Evolutionary conservation across 495 filamentous ascomycete genomes (phyloP).

Genomic region (Daldinia decipiens): DNA sequence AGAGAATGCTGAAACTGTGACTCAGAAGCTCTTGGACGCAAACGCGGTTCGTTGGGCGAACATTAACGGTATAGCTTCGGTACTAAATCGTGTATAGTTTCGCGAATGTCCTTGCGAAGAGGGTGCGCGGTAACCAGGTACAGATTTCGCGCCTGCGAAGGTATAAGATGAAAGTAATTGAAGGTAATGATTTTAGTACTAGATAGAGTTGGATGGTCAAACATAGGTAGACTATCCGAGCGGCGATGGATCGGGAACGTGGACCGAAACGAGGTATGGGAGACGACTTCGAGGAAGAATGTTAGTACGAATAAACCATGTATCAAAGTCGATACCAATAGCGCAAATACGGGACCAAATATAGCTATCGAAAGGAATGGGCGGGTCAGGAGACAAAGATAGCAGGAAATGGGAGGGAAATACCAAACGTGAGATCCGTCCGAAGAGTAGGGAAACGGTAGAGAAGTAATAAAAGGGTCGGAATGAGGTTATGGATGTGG

Average conservation of each 20-base stretch:
- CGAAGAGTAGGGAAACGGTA: background rate
- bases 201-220: background rate
- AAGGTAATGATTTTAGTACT: background rate
- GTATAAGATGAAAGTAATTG: constrained; percentile 6
- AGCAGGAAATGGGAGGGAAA: background rate
- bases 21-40: no score
- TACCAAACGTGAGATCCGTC: background rate
- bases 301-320: constrained; percentile 30
- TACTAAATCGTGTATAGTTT: no score
- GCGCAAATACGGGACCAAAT: constrained; percentile 1
- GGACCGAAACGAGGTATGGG: constrained; percentile 19
- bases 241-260: constrained; percentile 10
- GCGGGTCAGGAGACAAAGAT: background rate
- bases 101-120: no score
- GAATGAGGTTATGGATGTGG: constrained; percentile 21
- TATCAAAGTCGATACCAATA: constrained; percentile 16
- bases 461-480: constrained; percentile 6
- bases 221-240: constrained; percentile 11
- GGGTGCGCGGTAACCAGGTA: background rate
- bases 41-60: no score
- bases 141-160: constrained; percentile 8
- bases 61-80: no score
- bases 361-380: constrained; percentile 4
- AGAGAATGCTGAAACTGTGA: background rate
- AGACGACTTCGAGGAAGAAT: constrained; percentile 22